phyloP scores from a whole-genome alignment of 2,329 filamentous ascomycete species.

The Colletotrichum australisinense region DNA sequence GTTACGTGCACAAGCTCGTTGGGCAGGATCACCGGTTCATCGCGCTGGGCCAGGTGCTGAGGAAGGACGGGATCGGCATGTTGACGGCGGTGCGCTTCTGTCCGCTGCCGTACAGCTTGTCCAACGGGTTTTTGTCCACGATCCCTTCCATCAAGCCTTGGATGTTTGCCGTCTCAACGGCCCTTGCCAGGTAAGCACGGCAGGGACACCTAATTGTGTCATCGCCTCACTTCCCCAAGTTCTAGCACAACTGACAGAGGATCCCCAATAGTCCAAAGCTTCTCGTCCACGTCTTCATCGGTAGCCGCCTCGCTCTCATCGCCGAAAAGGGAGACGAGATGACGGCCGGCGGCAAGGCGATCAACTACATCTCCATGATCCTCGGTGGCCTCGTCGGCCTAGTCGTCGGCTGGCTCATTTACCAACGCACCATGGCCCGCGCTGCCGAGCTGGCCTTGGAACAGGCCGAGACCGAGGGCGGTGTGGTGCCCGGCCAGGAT shows the following conservation, averaged over 20 bases:
- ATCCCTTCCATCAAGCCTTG: conserved; percentile 86
- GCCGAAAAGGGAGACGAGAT: conserved; percentile 88
- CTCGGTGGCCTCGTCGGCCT: conserved; percentile 78
- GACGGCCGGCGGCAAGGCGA: conserved; percentile 78
- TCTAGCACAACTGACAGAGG: conserved; percentile 17
- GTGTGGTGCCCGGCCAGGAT: conserved; percentile 36
- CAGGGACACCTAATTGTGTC: not conserved
- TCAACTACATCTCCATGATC: conserved; percentile 87
- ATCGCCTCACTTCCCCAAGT: not conserved
- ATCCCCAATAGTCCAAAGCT: conserved; percentile 78
- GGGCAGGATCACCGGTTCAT: conserved; percentile 88
- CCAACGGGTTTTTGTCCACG: conserved; percentile 93
- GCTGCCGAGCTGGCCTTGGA: conserved; percentile 67
- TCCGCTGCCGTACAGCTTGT: conserved; percentile 90
- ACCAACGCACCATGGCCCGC: conserved; percentile 74
- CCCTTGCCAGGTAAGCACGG: conserved; percentile 69
- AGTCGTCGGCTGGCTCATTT: conserved; percentile 86
- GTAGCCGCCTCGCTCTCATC: conserved; percentile 82
- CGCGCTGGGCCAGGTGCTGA: conserved; percentile 86
- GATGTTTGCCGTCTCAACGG: conserved; percentile 84
- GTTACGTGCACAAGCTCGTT: conserved; percentile 83
- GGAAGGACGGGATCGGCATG: conserved; percentile 89
- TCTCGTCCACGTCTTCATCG: conserved; percentile 92
- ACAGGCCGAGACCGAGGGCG: conserved; percentile 43
- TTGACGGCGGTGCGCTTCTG: conserved; percentile 93